Conservation (phyloP, 2,329 filamentous ascomycete species). For the Lomentospora prolificans region DNA sequence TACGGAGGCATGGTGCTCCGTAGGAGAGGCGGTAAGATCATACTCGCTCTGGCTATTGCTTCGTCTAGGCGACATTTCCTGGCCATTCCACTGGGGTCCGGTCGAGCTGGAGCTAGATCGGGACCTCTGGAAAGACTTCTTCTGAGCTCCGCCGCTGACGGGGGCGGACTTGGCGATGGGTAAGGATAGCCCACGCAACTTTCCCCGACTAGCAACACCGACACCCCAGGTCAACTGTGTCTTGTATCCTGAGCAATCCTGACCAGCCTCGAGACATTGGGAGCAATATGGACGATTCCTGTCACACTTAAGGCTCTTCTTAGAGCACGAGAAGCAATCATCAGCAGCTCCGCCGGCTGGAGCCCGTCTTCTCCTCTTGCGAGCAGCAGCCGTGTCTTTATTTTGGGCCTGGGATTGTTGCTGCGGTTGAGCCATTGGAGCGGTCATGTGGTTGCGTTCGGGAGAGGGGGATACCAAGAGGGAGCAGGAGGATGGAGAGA, state of each 20-base stretch:
- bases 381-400: conserved; percentile 42
- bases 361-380: conserved; percentile 77
- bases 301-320: conserved; percentile 78
- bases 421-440: conserved; percentile 21
- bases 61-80: neutral
- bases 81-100: neutral
- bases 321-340: conserved; percentile 90
- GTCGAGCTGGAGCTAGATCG: conserved; percentile 34
- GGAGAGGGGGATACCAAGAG: conserved; percentile 20
- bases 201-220: conserved; percentile 88
- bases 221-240: conserved; percentile 95
- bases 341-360: conserved; percentile 82
- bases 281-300: conserved; percentile 88
- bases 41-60: neutral
- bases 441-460: conserved; percentile 34
- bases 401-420: conserved; percentile 28
- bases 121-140: conserved; percentile 34
- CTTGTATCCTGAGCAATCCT: conserved; percentile 92
- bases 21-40: conserved; percentile 7
- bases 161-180: conserved; percentile 53
- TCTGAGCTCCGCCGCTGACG: conserved; percentile 34
- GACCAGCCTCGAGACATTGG: conserved; percentile 82
- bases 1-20: conserved; percentile 23
- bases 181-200: conserved; percentile 79
- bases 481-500: too few relatives aligned